Evolutionary conservation across 192 early-diverging fungal genomes (phyloP).

Genomic region (Linnemannia elongata): DNA sequence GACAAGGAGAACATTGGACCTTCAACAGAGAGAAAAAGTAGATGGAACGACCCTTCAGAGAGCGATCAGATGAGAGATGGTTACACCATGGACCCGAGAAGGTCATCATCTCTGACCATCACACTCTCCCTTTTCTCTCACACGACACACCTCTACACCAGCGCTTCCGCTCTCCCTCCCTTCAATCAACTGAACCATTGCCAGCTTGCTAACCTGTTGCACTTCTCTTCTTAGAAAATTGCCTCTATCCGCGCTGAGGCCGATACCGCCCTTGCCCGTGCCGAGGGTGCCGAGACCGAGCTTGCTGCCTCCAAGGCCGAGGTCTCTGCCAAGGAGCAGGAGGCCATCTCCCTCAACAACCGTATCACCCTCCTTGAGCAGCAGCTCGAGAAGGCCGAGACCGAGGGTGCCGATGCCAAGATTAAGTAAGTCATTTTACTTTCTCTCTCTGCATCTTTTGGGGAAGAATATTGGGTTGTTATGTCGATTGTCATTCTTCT

Average conservation of each 20-base stretch:
- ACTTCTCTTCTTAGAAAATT: conserved; percentile 69
- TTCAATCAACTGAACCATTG: not conserved
- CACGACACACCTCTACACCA: not conserved
- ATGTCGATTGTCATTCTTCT: not conserved
- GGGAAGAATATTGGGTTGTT: not conserved
- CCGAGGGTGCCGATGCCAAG: conserved; percentile 69
- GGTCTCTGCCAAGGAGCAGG: conserved; percentile 80
- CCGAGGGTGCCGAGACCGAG: conserved; percentile 72
- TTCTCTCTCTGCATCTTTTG: not conserved
- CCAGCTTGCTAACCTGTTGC: not conserved
- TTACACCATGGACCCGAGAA: conserved; percentile 2
- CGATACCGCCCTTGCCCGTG: conserved; percentile 71
- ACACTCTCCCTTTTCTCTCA: not conserved
- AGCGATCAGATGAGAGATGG: conserved; percentile 1
- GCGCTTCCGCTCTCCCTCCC: not conserved
- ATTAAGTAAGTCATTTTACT: conserved; percentile 56
- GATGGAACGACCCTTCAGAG: not conserved
- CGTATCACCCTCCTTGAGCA: conserved; percentile 70
- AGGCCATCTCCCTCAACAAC: conserved; percentile 78
- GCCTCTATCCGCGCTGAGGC: conserved; percentile 72
- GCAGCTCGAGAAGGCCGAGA: conserved; percentile 72
- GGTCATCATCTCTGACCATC: not conserved
- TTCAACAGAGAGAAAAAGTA: not conserved
- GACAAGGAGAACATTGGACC: not conserved
- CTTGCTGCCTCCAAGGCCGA: conserved; percentile 71